Conservation (phyloP, 176 grass and related monocot genomes). For the Miscanthus lutarioriparius region DNA sequence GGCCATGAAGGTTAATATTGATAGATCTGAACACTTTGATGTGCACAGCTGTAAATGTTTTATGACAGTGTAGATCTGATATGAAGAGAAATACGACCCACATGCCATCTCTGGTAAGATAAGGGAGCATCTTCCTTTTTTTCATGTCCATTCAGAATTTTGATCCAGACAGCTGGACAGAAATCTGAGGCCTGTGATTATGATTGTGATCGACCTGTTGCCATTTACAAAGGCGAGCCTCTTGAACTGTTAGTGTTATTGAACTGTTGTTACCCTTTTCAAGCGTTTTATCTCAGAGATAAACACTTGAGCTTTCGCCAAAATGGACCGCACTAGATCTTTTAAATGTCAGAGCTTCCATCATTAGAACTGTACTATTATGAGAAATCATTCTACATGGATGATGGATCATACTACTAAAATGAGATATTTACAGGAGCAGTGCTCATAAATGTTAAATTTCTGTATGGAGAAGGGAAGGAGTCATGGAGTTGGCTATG, state of each 20-base stretch:
- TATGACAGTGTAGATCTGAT: background rate
- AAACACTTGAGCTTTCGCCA: background rate
- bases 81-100: constrained; percentile 18
- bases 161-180: constrained; percentile 36
- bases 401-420: background rate
- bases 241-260: background rate
- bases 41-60: background rate
- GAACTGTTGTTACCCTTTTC: background rate
- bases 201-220: background rate
- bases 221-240: constrained; percentile 5
- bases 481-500: constrained; percentile 33
- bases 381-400: background rate
- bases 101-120: constrained; percentile 17
- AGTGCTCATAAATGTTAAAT: background rate
- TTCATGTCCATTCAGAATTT: constrained; percentile 34
- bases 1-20: background rate
- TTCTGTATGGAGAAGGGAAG: background rate
- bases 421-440: background rate
- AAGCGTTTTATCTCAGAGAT: background rate
- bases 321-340: background rate
- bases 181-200: constrained; percentile 9
- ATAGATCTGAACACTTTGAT: background rate
- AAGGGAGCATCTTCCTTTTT: constrained; percentile 36
- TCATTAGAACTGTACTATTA: background rate
- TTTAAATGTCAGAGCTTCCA: background rate